A percentile compares a stretch with the other conserved stretches of the same genome.
Evolutionary conservation across 75 land plant genomes (phyloP).

Genomic region (Pinus taeda): DNA sequence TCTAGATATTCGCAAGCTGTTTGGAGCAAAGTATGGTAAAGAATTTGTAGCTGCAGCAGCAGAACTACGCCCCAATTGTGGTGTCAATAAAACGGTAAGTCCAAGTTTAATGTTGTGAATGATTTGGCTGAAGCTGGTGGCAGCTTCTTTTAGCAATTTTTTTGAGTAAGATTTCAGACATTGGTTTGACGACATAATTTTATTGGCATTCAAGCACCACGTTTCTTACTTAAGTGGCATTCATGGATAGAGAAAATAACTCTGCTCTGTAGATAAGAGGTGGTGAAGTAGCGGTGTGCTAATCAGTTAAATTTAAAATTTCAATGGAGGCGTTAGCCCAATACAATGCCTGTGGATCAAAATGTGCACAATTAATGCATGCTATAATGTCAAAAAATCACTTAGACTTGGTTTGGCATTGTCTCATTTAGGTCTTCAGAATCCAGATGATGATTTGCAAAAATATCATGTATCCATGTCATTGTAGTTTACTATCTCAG

Average conservation of each 20-base stretch:
- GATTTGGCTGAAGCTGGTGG: too few species aligned
- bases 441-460: background rate
- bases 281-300: background rate
- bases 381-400: background rate
- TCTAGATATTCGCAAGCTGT: slow-evolving; percentile 59
- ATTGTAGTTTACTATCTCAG: too few species aligned
- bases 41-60: slow-evolving; percentile 81
- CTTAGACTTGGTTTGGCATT: too few species aligned
- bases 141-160: background rate
- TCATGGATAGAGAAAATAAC: background rate
- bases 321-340: background rate
- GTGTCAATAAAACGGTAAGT: slow-evolving; percentile 73
- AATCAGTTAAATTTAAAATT: too few species aligned
- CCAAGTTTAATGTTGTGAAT: background rate
- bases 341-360: background rate
- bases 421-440: too few species aligned
- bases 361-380: background rate
- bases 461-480: background rate
- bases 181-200: background rate
- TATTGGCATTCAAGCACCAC: background rate
- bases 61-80: slow-evolving; percentile 88
- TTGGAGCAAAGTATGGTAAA: slow-evolving; percentile 88
- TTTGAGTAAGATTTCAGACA: background rate
- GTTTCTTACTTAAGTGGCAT: background rate
- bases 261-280: background rate